phyloP scores from a whole-genome alignment of 495 filamentous ascomycete species.

The Copromyces sp. region DNA sequence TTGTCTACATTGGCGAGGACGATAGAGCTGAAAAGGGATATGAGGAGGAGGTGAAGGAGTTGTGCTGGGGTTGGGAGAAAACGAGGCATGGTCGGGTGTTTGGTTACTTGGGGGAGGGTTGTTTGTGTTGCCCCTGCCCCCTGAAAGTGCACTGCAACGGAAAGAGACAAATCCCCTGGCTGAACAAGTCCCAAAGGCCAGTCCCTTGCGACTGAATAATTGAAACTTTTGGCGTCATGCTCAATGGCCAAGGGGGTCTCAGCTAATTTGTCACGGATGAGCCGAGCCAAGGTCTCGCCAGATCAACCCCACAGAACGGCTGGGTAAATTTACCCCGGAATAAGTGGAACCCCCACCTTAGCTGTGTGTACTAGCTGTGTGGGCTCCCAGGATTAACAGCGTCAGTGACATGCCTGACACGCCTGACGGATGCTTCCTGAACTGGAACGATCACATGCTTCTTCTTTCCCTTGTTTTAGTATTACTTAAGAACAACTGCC shows the following conservation, averaged over 20 bases:
- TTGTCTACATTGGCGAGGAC: constrained; percentile 74
- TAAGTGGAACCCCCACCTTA: neutral
- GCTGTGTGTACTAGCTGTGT: neutral
- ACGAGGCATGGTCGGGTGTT: neutral
- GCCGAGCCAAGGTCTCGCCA: neutral
- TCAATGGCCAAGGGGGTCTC: neutral
- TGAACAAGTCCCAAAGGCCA: too few species aligned
- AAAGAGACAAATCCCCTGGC: too few species aligned
- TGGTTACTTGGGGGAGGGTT: neutral
- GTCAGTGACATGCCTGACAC: neutral
- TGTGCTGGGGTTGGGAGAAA: neutral
- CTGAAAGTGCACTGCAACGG: neutral
- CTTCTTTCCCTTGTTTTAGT: neutral
- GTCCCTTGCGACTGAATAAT: too few species aligned
- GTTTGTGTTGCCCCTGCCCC: neutral
- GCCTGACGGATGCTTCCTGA: neutral
- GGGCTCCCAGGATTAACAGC: neutral
- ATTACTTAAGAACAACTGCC: constrained; percentile 1
- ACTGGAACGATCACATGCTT: neutral
- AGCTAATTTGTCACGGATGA: too few species aligned
- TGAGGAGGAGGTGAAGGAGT: constrained; percentile 1
- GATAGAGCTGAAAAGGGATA: neutral
- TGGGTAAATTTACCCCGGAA: neutral
- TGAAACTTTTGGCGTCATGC: too few species aligned
- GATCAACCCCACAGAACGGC: neutral